A percentile compares a stretch with the other conserved stretches of the same genome.
phyloP scores from a whole-genome alignment of 768 basidiomycete species.

The Serpula lacrymans region DNA sequence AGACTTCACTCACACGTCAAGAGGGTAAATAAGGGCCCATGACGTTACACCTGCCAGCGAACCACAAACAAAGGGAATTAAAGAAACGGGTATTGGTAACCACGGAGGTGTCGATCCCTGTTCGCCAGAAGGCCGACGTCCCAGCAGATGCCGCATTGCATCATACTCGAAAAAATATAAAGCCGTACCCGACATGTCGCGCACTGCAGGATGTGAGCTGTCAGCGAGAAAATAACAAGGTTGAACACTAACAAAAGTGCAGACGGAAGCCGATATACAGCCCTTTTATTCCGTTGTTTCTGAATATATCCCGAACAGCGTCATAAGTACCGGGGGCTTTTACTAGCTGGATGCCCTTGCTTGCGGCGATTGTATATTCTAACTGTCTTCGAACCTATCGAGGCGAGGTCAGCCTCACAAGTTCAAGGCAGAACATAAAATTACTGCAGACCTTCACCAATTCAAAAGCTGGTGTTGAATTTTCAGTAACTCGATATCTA shows the following conservation, averaged over 20 bases:
- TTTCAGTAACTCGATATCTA: conserved; percentile 12
- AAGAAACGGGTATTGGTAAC: conserved; percentile 74
- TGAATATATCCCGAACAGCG: conserved; percentile 79
- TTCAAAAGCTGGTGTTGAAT: conserved; percentile 65
- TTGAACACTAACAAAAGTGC: conserved; percentile 64
- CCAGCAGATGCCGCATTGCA: conserved; percentile 82
- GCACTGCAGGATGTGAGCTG: conserved; percentile 44
- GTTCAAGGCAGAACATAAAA: not conserved
- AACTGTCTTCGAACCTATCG: conserved; percentile 82
- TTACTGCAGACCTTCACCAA: conserved; percentile 88
- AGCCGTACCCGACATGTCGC: conserved; percentile 86
- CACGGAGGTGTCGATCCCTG: conserved; percentile 81
- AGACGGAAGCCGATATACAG: conserved; percentile 82
- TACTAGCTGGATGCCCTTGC: conserved; percentile 62
- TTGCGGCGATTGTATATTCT: conserved; percentile 87
- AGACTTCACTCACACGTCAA: conserved; percentile 72
- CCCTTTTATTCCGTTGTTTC: conserved; percentile 56
- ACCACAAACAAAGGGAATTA: conserved; percentile 90
- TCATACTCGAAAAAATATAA: conserved; percentile 96
- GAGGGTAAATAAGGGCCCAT: conserved; percentile 90
- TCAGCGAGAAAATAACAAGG: conserved; percentile 3
- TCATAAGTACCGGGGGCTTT: conserved; percentile 78
- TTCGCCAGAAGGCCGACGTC: conserved; percentile 71
- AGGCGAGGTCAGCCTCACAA: conserved; percentile 1
- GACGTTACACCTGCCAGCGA: conserved; percentile 87